Conservation (phyloP, 1,284 basidiomycete genomes). For the Phlebopus sp. region DNA sequence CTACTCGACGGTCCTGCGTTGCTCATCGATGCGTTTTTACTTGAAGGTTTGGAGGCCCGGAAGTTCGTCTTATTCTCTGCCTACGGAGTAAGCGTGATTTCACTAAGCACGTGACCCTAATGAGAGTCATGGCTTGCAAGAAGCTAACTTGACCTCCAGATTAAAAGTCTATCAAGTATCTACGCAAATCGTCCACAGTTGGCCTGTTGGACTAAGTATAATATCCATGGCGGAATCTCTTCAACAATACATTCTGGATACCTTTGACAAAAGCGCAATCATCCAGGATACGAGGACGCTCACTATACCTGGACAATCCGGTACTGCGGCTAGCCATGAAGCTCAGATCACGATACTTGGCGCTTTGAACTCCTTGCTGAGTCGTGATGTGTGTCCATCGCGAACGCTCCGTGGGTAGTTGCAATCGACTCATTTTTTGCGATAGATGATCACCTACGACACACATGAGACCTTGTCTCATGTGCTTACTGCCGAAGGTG, state of each 20-base stretch:
- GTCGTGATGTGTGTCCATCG: conserved; percentile 68
- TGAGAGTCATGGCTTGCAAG: too few species aligned
- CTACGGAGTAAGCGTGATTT: background rate
- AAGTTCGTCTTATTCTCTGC: too few species aligned
- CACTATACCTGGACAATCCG: conserved; percentile 60
- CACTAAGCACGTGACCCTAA: conserved; percentile 23
- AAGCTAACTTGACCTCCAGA: too few species aligned
- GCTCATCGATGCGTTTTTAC: conserved; percentile 14
- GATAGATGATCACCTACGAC: conserved; percentile 83
- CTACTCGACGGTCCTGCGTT: conserved; percentile 2
- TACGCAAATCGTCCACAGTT: background rate
- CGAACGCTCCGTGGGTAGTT: conserved; percentile 4
- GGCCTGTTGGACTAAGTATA: background rate
- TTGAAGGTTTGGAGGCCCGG: background rate
- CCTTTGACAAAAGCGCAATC: conserved; percentile 54
- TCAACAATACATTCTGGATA: conserved; percentile 77
- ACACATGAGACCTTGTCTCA: conserved; percentile 77
- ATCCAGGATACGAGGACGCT: conserved; percentile 79
- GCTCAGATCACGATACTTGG: conserved; percentile 81
- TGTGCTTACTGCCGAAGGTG: conserved; percentile 77
- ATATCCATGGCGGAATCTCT: conserved; percentile 66
- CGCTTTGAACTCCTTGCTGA: conserved; percentile 83
- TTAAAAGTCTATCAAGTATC: background rate
- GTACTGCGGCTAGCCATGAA: conserved; percentile 61
- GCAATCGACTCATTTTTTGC: conserved; percentile 11